Evolutionary conservation across 2,329 filamentous ascomycete species (phyloP).

Genomic region (Cercospora brassicicola): DNA sequence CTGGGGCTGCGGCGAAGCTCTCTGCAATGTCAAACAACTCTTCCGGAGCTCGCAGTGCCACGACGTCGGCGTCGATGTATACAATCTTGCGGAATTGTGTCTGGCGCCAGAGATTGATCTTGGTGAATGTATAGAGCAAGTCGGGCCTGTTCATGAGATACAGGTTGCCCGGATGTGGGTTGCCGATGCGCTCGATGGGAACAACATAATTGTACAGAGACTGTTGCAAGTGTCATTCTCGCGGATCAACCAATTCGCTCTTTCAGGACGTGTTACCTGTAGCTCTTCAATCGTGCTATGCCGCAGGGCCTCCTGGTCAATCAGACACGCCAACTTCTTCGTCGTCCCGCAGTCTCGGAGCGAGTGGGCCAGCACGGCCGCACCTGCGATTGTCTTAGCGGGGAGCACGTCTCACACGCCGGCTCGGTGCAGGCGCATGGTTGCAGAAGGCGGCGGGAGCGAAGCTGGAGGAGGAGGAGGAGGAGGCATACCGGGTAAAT

Average conservation of each 20-base stretch:
- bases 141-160: constrained; percentile 89
- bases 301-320: constrained; percentile 78
- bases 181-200: constrained; percentile 76
- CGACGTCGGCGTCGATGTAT: constrained; percentile 90
- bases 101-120: constrained; percentile 91
- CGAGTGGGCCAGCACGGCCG: constrained; percentile 90
- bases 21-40: constrained; percentile 75
- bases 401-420: not conserved
- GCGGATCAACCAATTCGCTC: not conserved
- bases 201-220: constrained; percentile 85
- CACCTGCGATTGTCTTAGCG: constrained; percentile 60
- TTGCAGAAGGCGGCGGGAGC: constrained; percentile 1
- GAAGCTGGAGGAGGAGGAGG: not conserved
- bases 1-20: constrained; percentile 72
- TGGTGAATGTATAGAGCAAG: constrained; percentile 90
- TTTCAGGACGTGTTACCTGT: constrained; percentile 53
- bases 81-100: constrained; percentile 88
- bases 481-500: constrained; percentile 73
- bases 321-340: constrained; percentile 80
- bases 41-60: constrained; percentile 86
- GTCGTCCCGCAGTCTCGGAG: constrained; percentile 83
- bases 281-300: constrained; percentile 74
- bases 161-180: constrained; percentile 75
- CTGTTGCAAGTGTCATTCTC: constrained; percentile 46
- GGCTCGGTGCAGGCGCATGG: constrained; percentile 3